phyloP scores from a whole-genome alignment of 768 basidiomycete genomes.

The Lactarius deliciosus region DNA sequence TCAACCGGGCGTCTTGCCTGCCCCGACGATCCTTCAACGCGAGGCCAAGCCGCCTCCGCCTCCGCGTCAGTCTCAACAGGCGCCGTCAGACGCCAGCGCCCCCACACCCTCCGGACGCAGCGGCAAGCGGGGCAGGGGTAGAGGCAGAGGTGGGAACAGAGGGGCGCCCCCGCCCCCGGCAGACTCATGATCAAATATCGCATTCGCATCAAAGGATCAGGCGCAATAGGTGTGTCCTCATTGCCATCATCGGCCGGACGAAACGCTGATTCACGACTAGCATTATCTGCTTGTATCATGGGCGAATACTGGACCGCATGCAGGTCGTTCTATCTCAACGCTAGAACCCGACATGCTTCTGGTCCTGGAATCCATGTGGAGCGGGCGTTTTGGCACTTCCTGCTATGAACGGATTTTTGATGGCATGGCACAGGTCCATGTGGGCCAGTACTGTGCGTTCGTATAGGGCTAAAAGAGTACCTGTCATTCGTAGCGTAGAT shows the following conservation, averaged over 20 bases:
- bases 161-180: background rate
- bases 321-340: background rate
- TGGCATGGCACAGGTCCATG: background rate
- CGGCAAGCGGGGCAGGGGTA: constrained; percentile 22
- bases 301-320: background rate
- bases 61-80: constrained; percentile 10
- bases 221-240: background rate
- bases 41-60: constrained; percentile 23
- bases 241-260: background rate
- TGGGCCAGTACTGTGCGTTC: background rate
- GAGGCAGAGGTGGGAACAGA: constrained; percentile 21
- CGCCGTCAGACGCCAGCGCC: background rate
- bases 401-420: background rate
- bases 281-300: background rate
- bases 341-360: background rate
- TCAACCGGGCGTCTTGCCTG: constrained; percentile 25
- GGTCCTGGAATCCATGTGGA: background rate
- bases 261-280: background rate
- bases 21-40: constrained; percentile 33
- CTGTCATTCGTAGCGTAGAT: background rate
- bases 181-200: constrained; percentile 11
- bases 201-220: background rate
- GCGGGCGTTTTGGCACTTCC: background rate
- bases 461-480: background rate
- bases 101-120: background rate